These are phyloP conservation scores for Heterobasidion occidentale DNA, from an alignment of 1,284 basidiomycete genomes.

Conservation along the genomic window DNA sequence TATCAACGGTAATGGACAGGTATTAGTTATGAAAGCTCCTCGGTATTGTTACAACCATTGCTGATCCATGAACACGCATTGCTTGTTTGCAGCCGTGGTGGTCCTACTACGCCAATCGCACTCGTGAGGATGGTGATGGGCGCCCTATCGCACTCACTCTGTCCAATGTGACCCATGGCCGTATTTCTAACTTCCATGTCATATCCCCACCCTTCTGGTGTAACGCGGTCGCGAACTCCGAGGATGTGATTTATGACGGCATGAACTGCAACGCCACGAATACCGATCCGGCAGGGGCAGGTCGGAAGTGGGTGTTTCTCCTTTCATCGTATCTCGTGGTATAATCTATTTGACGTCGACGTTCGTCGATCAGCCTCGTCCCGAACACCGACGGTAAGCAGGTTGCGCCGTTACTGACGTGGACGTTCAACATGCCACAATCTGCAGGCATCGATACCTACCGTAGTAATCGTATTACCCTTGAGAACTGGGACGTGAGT, in stretches of 20 bases:
- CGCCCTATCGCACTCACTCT: constrained; percentile 57
- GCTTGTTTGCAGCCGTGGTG: constrained; percentile 34
- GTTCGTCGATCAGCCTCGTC: constrained; percentile 34
- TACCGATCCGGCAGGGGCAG: constrained; percentile 38
- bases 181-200: constrained; percentile 45
- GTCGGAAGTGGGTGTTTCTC: constrained; percentile 36
- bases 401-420: background rate
- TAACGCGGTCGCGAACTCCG: constrained; percentile 48
- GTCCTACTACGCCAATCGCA: constrained; percentile 34
- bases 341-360: background rate
- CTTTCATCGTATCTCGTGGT: background rate
- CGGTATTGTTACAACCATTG: background rate
- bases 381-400: constrained; percentile 53
- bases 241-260: constrained; percentile 48
- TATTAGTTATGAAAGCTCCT: background rate
- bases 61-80: background rate
- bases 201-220: constrained; percentile 62
- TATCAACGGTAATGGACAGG: background rate
- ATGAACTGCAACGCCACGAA: constrained; percentile 59
- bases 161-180: constrained; percentile 36
- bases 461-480: constrained; percentile 40
- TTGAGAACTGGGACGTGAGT: constrained; percentile 45
- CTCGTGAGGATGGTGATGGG: constrained; percentile 47
- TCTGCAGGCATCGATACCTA: constrained; percentile 44
- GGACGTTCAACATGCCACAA: background rate